Conservation (phyloP, 2,329 filamentous ascomycete genomes). For the Talaromyces funiculosus region DNA sequence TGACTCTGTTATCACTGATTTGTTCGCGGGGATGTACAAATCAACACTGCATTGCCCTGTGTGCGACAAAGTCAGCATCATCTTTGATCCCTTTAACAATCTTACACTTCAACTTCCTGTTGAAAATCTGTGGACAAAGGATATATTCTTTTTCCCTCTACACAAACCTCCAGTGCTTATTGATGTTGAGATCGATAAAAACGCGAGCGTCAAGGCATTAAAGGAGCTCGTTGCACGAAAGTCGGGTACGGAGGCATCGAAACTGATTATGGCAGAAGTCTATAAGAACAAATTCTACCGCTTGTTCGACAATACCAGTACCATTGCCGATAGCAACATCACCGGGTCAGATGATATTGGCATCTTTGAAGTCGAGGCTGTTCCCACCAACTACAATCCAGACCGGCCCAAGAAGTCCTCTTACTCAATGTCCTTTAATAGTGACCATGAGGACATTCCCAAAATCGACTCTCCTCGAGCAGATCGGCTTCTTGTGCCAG, state of each 20-base stretch:
- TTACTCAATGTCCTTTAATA: conserved; percentile 25
- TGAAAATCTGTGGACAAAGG: conserved; percentile 71
- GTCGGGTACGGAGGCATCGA: conserved; percentile 44
- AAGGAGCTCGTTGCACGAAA: conserved; percentile 52
- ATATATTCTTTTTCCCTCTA: conserved; percentile 71
- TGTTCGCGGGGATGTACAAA: conserved; percentile 98
- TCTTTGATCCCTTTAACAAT: conserved; percentile 96
- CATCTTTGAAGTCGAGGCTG: conserved; percentile 70
- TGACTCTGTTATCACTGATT: conserved; percentile 88
- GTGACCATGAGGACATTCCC: conserved; percentile 37
- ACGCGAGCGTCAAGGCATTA: conserved; percentile 53
- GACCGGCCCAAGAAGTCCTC: conserved; percentile 44
- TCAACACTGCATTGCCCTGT: conserved; percentile 88
- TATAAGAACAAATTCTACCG: conserved; percentile 83
- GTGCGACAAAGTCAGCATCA: conserved; percentile 94
- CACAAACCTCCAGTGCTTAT: conserved; percentile 65
- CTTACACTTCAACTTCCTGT: conserved; percentile 85
- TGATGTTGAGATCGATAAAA: conserved; percentile 68
- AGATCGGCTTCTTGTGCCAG: conserved; percentile 43
- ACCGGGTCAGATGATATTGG: conserved; percentile 56
- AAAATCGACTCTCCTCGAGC: conserved; percentile 39
- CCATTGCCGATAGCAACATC: conserved; percentile 67
- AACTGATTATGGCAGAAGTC: conserved; percentile 76
- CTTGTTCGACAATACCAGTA: conserved; percentile 65
- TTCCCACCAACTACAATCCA: conserved; percentile 70